Evolutionary conservation across 768 basidiomycete species (phyloP).

Genomic region (Xanthoconium stramineum): DNA sequence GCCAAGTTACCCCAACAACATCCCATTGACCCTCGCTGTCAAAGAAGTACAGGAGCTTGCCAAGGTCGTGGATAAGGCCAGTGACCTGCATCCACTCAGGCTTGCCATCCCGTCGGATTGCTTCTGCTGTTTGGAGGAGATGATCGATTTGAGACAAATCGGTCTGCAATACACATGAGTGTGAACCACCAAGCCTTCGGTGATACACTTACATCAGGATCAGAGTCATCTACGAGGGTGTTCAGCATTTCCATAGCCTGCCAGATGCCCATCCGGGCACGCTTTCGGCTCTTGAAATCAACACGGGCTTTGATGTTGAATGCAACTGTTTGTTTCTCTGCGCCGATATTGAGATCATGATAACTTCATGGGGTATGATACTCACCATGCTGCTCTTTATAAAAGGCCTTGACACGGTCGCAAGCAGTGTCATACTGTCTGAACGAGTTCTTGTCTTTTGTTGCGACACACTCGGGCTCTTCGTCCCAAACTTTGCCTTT

Average conservation of each 20-base stretch:
- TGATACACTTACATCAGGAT: conserved; percentile 63
- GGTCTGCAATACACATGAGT: conserved; percentile 44
- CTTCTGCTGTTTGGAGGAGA: conserved; percentile 88
- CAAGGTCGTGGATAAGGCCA: conserved; percentile 85
- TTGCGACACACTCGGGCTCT: conserved; percentile 50
- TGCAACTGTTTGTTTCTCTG: conserved; percentile 84
- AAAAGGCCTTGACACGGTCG: conserved; percentile 74
- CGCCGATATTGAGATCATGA: neutral
- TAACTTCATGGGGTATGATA: neutral
- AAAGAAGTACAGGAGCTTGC: conserved; percentile 82
- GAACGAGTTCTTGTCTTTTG: conserved; percentile 65
- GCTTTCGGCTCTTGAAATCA: conserved; percentile 62
- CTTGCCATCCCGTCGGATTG: conserved; percentile 80
- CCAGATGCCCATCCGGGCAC: conserved; percentile 83
- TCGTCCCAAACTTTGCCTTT: conserved; percentile 62
- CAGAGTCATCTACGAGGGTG: conserved; percentile 85
- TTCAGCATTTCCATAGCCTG: conserved; percentile 85
- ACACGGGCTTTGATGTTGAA: conserved; percentile 80
- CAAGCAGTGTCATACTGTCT: conserved; percentile 74
- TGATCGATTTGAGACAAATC: conserved; percentile 85
- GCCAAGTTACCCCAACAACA: conserved; percentile 70
- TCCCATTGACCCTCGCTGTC: conserved; percentile 92
- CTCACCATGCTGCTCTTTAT: conserved; percentile 74
- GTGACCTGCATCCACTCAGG: conserved; percentile 93
- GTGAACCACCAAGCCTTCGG: neutral